phyloP scores from a whole-genome alignment of 1,139 yeast genomes.

The Sugiyamaella castrensis region DNA sequence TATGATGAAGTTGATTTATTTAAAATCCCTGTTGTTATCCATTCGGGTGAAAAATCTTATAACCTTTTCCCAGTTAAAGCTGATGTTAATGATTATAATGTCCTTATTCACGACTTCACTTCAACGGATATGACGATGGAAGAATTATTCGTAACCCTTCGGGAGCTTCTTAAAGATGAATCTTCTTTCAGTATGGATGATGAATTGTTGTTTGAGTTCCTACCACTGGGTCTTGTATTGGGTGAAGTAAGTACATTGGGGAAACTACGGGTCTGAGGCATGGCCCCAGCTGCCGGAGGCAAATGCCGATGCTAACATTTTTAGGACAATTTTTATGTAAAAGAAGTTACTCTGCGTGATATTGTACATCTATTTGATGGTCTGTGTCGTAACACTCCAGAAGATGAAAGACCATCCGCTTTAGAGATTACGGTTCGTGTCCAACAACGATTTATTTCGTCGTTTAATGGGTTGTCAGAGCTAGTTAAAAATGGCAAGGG shows the following conservation, averaged over 20 bases:
- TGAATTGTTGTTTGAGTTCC: conserved; percentile 24
- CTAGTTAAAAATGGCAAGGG: conserved; percentile 26
- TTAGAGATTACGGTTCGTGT: conserved; percentile 18
- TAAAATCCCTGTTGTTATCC: conserved; percentile 9
- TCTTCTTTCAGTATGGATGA: conserved; percentile 18
- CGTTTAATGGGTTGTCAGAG: conserved; percentile 23
- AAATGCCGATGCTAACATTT: conserved; percentile 4
- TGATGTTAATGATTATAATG: neutral
- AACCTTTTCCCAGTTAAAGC: conserved; percentile 2
- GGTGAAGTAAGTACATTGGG: conserved; percentile 23
- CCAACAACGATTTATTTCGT: conserved; percentile 25
- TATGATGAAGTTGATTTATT: neutral
- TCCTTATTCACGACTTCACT: conserved; percentile 5
- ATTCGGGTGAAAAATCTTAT: conserved; percentile 4
- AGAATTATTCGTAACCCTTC: conserved; percentile 22
- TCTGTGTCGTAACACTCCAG: conserved; percentile 18
- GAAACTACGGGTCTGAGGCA: neutral
- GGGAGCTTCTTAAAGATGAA: conserved; percentile 19
- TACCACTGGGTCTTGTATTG: conserved; percentile 23
- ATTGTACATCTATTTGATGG: conserved; percentile 22
- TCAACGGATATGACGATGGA: conserved; percentile 17
- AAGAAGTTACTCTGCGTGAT: conserved; percentile 27
- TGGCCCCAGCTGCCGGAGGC: neutral
- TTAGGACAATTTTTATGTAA: conserved; percentile 27
- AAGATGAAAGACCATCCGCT: conserved; percentile 15